Evolutionary conservation across 23 red algal species (phyloP).

Genomic region (Gracilaria caudata): DNA sequence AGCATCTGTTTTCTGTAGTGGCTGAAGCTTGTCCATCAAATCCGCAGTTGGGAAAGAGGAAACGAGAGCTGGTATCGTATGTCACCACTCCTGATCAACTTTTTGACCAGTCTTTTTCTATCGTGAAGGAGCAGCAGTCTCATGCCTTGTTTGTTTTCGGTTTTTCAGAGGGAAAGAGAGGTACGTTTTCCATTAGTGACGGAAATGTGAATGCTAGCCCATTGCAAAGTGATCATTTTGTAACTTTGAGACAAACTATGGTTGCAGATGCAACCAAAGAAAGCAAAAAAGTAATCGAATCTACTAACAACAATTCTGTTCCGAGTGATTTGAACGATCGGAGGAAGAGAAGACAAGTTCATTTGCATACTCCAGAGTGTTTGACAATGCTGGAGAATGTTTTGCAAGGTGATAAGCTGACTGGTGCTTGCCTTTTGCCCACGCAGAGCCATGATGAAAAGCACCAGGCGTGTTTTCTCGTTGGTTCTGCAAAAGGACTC

Average conservation of each 20-base stretch:
- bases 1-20: neutral
- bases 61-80: slow-evolving; percentile 6
- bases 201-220: neutral
- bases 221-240: neutral
- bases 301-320: slow-evolving; percentile 18
- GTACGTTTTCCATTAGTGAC: slow-evolving; percentile 23
- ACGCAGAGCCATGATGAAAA: neutral
- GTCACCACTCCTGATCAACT: slow-evolving; percentile 13
- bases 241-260: neutral
- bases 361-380: neutral
- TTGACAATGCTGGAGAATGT: neutral
- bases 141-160: slow-evolving; percentile 13
- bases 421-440: neutral
- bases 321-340: neutral
- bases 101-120: neutral
- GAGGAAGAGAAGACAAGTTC: neutral
- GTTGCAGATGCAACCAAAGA: neutral
- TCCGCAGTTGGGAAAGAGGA: slow-evolving; percentile 5
- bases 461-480: neutral
- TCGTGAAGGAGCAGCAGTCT: neutral
- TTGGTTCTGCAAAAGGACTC: neutral
- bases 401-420: slow-evolving; percentile 4
- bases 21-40: slow-evolving; percentile 15
- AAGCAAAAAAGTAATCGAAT: neutral
- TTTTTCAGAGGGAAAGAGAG: neutral